Conservation (phyloP, 2,329 filamentous ascomycete genomes). For the Canariomyces notabilis region DNA sequence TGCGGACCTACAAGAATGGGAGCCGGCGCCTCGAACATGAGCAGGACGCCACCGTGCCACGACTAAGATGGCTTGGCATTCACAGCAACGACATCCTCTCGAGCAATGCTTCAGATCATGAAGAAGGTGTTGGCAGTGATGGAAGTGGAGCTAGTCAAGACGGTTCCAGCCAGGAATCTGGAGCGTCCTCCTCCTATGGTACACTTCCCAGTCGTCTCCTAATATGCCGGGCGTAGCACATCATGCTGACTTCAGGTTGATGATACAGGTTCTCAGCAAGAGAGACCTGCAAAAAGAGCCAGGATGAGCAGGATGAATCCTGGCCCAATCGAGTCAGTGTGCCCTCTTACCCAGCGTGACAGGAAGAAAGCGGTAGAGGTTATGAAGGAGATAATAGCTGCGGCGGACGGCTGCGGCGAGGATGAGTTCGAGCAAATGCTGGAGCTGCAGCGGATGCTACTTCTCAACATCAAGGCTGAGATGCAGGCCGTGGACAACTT, state of each 20-base stretch:
- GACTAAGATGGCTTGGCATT: conserved; percentile 61
- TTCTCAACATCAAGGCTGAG: conserved; percentile 70
- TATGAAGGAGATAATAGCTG: conserved; percentile 41
- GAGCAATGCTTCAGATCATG: neutral
- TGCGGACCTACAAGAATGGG: conserved; percentile 68
- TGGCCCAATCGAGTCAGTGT: conserved; percentile 14
- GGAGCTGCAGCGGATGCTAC: conserved; percentile 68
- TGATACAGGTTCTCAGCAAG: conserved; percentile 4
- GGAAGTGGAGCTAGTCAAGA: conserved; percentile 15
- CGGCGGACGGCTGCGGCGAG: conserved; percentile 19
- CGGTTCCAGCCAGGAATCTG: conserved; percentile 16
- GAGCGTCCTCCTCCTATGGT: conserved; percentile 12
- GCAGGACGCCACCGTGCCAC: conserved; percentile 42
- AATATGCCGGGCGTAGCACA: too few species aligned
- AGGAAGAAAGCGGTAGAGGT: conserved; percentile 52
- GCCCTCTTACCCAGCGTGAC: conserved; percentile 49
- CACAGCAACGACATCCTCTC: conserved; percentile 38
- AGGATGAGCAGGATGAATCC: conserved; percentile 1
- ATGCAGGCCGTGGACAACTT: conserved; percentile 64
- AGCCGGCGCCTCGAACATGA: conserved; percentile 61
- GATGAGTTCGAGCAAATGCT: conserved; percentile 38
- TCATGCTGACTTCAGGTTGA: neutral
- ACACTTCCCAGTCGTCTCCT: too few species aligned
- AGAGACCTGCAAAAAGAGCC: conserved; percentile 14
- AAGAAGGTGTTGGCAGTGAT: neutral